phyloP scores from a whole-genome alignment of 2,329 filamentous ascomycete genomes.

The Arthrobotrys iridis region DNA sequence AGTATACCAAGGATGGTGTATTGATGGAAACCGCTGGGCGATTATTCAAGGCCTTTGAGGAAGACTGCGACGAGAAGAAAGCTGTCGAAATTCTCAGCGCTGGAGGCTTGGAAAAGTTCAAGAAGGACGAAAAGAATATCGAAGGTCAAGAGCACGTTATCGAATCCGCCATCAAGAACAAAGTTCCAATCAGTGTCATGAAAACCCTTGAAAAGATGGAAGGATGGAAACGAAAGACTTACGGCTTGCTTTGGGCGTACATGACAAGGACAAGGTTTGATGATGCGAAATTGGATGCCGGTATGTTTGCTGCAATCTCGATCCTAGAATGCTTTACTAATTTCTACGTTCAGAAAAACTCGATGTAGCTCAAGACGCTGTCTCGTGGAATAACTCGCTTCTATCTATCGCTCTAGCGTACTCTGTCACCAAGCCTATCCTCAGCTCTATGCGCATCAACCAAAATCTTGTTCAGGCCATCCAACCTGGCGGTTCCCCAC shows the following conservation, averaged over 20 bases:
- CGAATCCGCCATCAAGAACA: constrained; percentile 57
- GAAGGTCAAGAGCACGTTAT: constrained; percentile 57
- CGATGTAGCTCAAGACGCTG: constrained; percentile 85
- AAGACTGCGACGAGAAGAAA: constrained; percentile 80
- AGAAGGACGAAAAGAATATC: constrained; percentile 55
- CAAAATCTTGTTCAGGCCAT: constrained; percentile 92
- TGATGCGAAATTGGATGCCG: constrained; percentile 66
- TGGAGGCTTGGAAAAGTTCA: constrained; percentile 67
- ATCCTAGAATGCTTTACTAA: constrained; percentile 51
- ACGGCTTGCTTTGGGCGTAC: constrained; percentile 94
- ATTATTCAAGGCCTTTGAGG: constrained; percentile 91
- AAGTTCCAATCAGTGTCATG: constrained; percentile 56
- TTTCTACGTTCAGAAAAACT: constrained; percentile 74
- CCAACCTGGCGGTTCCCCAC: constrained; percentile 81
- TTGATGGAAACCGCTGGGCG: constrained; percentile 93
- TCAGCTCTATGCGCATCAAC: constrained; percentile 81
- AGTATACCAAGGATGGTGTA: constrained; percentile 90
- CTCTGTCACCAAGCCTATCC: constrained; percentile 80
- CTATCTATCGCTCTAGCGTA: constrained; percentile 87
- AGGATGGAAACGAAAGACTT: constrained; percentile 76
- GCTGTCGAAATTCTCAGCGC: constrained; percentile 83
- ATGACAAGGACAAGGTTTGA: constrained; percentile 86
- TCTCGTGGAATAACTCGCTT: constrained; percentile 85
- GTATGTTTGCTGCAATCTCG: constrained; percentile 39
- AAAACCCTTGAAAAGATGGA: constrained; percentile 76